Evolutionary conservation across 495 filamentous ascomycete genomes (phyloP).

Genomic region (Poronia punctata): DNA sequence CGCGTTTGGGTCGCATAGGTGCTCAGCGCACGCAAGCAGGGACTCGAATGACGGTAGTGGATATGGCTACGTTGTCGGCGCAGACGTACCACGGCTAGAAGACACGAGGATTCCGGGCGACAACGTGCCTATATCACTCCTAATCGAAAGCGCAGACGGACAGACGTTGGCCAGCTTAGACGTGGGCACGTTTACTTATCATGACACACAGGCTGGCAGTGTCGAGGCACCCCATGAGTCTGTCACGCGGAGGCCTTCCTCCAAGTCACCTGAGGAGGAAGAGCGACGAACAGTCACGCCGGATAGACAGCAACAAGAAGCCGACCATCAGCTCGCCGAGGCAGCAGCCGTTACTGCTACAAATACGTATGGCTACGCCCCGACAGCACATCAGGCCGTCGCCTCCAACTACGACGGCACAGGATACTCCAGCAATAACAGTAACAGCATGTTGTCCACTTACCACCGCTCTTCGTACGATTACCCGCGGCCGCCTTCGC

Average conservation of each 20-base stretch:
- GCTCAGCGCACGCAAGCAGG: slow-evolving; percentile 55
- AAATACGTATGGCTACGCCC: slow-evolving; percentile 43
- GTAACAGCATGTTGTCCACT: slow-evolving; percentile 39
- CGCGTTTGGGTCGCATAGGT: slow-evolving; percentile 67
- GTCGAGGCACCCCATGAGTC: slow-evolving; percentile 37
- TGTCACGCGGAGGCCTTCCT: slow-evolving; percentile 33
- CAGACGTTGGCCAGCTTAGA: slow-evolving; percentile 55
- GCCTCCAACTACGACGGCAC: slow-evolving; percentile 25
- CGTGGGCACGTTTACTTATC: slow-evolving; percentile 72
- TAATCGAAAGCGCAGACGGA: slow-evolving; percentile 61
- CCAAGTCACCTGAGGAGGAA: slow-evolving; percentile 36
- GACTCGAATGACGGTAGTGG: slow-evolving; percentile 49
- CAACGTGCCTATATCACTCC: slow-evolving; percentile 65
- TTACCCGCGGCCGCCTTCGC: slow-evolving; percentile 35
- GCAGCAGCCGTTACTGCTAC: slow-evolving; percentile 25
- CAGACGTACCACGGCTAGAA: slow-evolving; percentile 63
- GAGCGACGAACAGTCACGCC: slow-evolving; percentile 21
- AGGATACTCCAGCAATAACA: slow-evolving; percentile 37
- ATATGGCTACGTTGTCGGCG: slow-evolving; percentile 66
- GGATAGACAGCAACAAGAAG: slow-evolving; percentile 22
- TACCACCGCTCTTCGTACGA: slow-evolving; percentile 40
- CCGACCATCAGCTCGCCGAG: slow-evolving; percentile 21
- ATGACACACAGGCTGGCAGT: slow-evolving; percentile 25
- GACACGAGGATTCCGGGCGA: slow-evolving; percentile 58
- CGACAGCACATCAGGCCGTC: slow-evolving; percentile 34